A percentile compares a stretch with the other conserved stretches of the same genome.
These are phyloP conservation scores for Epichloe typhina DNA, from an alignment of 2,329 filamentous ascomycete genomes.

Conservation along the genomic window DNA sequence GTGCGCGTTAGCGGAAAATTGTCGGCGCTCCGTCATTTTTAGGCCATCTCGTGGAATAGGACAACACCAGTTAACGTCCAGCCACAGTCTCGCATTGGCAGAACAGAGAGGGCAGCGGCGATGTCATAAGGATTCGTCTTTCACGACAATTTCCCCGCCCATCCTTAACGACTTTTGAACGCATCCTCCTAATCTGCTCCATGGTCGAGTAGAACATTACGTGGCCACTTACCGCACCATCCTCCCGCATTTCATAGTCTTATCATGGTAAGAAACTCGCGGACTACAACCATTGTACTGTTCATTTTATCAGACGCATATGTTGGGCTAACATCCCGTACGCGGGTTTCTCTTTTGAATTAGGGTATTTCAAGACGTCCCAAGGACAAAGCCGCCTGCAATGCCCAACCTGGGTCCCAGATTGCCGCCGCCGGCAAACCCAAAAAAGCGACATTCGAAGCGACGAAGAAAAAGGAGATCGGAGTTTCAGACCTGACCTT, in stretches of 20 bases:
- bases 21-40: conserved; percentile 22
- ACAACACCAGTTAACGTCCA: conserved; percentile 6
- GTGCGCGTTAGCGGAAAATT: conserved; percentile 22
- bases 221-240: conserved; percentile 1
- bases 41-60: conserved; percentile 9
- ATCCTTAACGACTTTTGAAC: background rate
- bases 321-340: background rate
- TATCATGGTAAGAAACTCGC: conserved; percentile 20
- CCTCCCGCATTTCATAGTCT: conserved; percentile 8
- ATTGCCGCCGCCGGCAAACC: conserved; percentile 46
- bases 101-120: background rate
- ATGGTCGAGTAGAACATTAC: conserved; percentile 14
- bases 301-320: conserved; percentile 1
- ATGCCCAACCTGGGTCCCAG: conserved; percentile 24
- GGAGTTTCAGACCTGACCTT: conserved; percentile 95
- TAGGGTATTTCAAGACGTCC: conserved; percentile 28
- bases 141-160: background rate
- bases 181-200: background rate
- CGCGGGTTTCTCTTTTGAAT: background rate
- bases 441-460: conserved; percentile 93
- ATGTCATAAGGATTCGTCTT: background rate
- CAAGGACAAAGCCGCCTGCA: conserved; percentile 25
- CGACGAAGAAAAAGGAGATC: conserved; percentile 97
- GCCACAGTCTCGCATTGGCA: background rate
- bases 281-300: conserved; percentile 2